Conservation (phyloP, 2,329 filamentous ascomycete genomes). For the Aspergillus uvarum region DNA sequence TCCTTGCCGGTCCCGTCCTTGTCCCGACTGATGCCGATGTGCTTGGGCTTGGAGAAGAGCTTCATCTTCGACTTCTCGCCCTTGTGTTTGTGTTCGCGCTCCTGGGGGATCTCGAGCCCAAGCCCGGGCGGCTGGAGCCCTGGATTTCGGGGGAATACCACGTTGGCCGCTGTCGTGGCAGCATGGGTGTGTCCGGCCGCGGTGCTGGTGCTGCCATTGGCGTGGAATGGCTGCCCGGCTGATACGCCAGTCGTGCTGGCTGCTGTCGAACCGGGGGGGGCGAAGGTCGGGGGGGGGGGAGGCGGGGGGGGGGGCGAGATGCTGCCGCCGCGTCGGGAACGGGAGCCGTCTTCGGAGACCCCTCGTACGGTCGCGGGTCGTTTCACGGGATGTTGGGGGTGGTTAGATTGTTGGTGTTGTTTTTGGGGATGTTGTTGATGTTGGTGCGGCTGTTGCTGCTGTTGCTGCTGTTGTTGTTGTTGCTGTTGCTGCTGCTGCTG, state of each 20-base stretch:
- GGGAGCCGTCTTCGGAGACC: conserved; percentile 35
- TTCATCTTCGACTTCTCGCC: conserved; percentile 67
- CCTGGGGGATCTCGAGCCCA: conserved; percentile 30
- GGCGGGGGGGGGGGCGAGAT: conserved; percentile 37
- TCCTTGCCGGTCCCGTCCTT: conserved; percentile 51
- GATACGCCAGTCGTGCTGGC: conserved; percentile 24
- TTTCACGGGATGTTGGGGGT: conserved; percentile 45
- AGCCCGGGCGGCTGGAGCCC: conserved; percentile 32
- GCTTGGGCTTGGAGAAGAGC: conserved; percentile 67
- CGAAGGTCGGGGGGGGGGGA: conserved; percentile 25
- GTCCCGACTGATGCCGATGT: conserved; percentile 61
- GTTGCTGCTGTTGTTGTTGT: conserved; percentile 30
- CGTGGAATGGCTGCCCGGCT: neutral
- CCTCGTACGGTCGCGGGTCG: conserved; percentile 55
- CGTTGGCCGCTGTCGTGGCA: conserved; percentile 63
- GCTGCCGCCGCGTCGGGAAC: conserved; percentile 33
- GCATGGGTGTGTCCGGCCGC: conserved; percentile 52
- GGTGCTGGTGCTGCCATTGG: conserved; percentile 51
- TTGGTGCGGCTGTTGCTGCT: conserved; percentile 42
- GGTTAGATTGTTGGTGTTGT: conserved; percentile 28
- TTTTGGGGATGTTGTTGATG: conserved; percentile 30
- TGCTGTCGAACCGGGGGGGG: conserved; percentile 18
- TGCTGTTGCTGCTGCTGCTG: conserved; percentile 43
- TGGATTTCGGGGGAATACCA: conserved; percentile 57
- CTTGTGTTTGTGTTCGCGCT: conserved; percentile 51